Evolutionary conservation across 805 yeast species (phyloP).

Genomic region (Myxozyma neotropica): DNA sequence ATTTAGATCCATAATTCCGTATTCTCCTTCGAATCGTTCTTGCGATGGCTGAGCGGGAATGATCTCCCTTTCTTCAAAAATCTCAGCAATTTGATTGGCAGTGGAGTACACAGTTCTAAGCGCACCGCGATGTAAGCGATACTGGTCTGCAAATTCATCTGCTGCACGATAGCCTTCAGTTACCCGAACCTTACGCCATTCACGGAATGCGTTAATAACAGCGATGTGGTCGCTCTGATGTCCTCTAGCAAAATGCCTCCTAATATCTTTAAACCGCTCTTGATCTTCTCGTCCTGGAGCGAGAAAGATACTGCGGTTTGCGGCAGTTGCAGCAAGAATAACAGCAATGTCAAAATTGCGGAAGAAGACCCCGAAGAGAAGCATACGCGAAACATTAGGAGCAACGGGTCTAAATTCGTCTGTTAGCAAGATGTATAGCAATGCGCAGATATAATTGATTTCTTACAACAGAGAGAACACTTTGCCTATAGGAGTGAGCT

Average conservation of each 20-base stretch:
- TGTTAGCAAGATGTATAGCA: neutral
- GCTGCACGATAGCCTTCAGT: conserved; percentile 17
- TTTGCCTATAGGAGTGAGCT: conserved; percentile 28
- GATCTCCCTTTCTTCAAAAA: conserved; percentile 22
- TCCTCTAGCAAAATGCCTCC: conserved; percentile 8
- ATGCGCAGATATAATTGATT: neutral
- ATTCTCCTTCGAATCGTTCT: conserved; percentile 19
- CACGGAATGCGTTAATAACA: conserved; percentile 28
- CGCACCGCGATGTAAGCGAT: conserved; percentile 14
- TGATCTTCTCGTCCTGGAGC: conserved; percentile 6
- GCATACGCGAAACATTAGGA: conserved; percentile 29
- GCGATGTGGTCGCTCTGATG: conserved; percentile 20
- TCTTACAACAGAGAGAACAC: conserved; percentile 24
- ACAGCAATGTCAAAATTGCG: conserved; percentile 32
- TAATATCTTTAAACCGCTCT: neutral
- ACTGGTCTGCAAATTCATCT: conserved; percentile 12
- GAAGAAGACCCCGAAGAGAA: conserved; percentile 28
- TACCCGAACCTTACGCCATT: conserved; percentile 15
- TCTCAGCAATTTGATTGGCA: conserved; percentile 23
- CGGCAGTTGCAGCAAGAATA: conserved; percentile 21
- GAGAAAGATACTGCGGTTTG: conserved; percentile 22
- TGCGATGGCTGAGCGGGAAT: conserved; percentile 5
- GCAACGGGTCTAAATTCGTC: conserved; percentile 16
- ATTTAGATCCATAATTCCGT: conserved; percentile 23
- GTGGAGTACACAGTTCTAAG: conserved; percentile 8